Evolutionary conservation across 371 early-diverging fungal genomes (phyloP), one percentile per base, ranked within the genome.

Genomic region (Rhizomucor miehei): DNA sequence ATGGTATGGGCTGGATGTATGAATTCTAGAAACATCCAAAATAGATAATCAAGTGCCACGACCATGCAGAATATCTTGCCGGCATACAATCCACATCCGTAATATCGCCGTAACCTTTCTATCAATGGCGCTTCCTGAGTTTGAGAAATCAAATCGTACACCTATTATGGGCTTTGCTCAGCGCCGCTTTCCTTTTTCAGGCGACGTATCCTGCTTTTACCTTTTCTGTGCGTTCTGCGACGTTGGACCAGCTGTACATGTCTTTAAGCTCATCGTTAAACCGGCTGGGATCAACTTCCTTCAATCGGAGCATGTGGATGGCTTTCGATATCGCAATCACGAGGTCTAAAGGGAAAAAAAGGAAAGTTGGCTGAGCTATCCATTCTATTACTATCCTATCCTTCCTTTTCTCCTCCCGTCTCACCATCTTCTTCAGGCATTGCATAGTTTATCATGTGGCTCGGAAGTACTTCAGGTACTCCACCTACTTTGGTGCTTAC

Each of bases 401-500:
- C 19, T 23, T 23, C n/a, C n/a, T n/a, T 24, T 37, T 47, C 12
- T 57, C 12, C 25, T 25, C 35, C 50, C 29, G 34, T 44, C 52
- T 51, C 79, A 87, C 91, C 93, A 64, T 95, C 88, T 60, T 90
- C 91, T 48, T 94, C 93, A 6, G 99, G 95, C 40, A 85, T 80
- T 1, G 93, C 89, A 79, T 99, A 95, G 24, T 87, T 79, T n/a
- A 99, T 88, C 94, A 98, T 94, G 59, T 95, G 86, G 36, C 85
- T 76, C 0, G 99, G 99, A 37, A 99, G 75, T 1, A 99, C 98
- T 73, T 99, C 99, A 19, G 95, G 95, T 1, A 99, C 91, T 2
- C 99, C 99, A 43, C 99, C 99, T 4, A 99, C 99, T 67, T 91
- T 89, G 1, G 99, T 99, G 61, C 92, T 92, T 2, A 99, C 99